These are phyloP conservation scores for Buddleja alternifolia DNA, from an alignment of 257 asterid species.

Conservation along the genomic window DNA sequence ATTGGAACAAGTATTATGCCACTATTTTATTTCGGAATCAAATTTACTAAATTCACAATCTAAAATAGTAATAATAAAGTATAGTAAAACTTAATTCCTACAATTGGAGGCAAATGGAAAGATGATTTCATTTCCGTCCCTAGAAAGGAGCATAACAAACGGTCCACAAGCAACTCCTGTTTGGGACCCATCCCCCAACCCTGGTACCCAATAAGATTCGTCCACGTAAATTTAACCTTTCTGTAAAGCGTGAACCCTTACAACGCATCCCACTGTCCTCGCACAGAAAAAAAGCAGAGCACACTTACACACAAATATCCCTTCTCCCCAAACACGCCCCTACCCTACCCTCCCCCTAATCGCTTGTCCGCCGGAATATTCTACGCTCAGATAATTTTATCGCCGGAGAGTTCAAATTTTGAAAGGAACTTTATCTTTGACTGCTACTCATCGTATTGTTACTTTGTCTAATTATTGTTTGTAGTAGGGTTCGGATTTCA, in stretches of 20 bases:
- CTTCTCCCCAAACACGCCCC: slow-evolving; percentile 49
- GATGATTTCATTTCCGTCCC: neutral
- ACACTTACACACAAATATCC: slow-evolving; percentile 23
- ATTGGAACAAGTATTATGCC: no score
- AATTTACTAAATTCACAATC: no score
- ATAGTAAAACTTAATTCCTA: slow-evolving; percentile 21
- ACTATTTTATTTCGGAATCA: no score
- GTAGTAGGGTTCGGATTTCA: slow-evolving; percentile 36
- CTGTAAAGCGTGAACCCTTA: slow-evolving; percentile 59
- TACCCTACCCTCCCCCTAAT: slow-evolving; percentile 37
- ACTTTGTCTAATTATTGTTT: slow-evolving; percentile 21
- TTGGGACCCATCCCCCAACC: slow-evolving; percentile 32
- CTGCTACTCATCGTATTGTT: slow-evolving; percentile 15
- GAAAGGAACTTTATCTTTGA: neutral
- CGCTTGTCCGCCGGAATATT: slow-evolving; percentile 56
- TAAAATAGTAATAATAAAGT: no score
- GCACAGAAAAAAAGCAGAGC: slow-evolving; percentile 24
- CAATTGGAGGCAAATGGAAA: slow-evolving; percentile 26
- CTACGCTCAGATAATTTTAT: slow-evolving; percentile 19
- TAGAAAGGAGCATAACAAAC: slow-evolving; percentile 17
- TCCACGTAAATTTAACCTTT: slow-evolving; percentile 53
- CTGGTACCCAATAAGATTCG: slow-evolving; percentile 13
- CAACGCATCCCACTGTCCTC: slow-evolving; percentile 40
- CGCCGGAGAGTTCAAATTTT: slow-evolving; percentile 30
- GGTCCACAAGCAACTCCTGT: slow-evolving; percentile 25